Conservation (phyloP, 1,139 yeast species). For the Hemisphaericaspora xylanilytica region DNA sequence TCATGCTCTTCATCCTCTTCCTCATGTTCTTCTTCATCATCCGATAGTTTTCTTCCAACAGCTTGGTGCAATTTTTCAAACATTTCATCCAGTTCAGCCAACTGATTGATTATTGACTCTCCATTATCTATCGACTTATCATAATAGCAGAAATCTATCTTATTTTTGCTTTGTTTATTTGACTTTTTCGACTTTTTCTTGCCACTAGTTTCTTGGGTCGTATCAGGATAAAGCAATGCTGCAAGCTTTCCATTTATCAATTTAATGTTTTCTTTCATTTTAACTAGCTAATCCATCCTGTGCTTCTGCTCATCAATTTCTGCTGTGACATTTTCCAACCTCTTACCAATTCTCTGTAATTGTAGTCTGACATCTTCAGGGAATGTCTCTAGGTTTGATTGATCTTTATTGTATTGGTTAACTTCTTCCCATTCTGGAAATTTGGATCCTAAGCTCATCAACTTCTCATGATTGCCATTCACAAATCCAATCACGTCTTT, state of each 20-base stretch:
- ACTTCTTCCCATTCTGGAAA: conserved; percentile 45
- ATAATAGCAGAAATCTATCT: conserved; percentile 34
- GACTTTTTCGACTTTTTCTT: conserved; percentile 13
- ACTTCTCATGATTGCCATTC: conserved; percentile 10
- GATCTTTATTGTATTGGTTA: conserved; percentile 24
- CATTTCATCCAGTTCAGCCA: conserved; percentile 18
- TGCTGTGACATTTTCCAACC: conserved; percentile 21
- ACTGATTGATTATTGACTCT: conserved; percentile 8
- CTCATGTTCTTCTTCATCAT: conserved; percentile 6
- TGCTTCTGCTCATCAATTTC: conserved; percentile 19
- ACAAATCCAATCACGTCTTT: conserved; percentile 18
- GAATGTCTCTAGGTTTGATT: conserved; percentile 29
- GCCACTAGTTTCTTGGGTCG: conserved; percentile 9
- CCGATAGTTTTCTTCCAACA: conserved; percentile 1
- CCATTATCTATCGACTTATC: conserved; percentile 19
- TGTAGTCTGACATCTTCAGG: conserved; percentile 29
- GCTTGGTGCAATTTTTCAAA: conserved; percentile 12
- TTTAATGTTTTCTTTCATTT: conserved; percentile 36
- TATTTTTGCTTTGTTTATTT: conserved; percentile 24
- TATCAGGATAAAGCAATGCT: conserved; percentile 14
- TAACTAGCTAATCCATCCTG: conserved; percentile 23
- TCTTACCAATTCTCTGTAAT: conserved; percentile 19
- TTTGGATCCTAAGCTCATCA: conserved; percentile 24
- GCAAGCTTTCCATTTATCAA: conserved; percentile 35
- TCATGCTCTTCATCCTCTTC: conserved; percentile 18